Percentiles rank a stretch among this genome's conserved stretches.
phyloP scores from a whole-genome alignment of 768 basidiomycete species.

The Suillus subalutaceus region DNA sequence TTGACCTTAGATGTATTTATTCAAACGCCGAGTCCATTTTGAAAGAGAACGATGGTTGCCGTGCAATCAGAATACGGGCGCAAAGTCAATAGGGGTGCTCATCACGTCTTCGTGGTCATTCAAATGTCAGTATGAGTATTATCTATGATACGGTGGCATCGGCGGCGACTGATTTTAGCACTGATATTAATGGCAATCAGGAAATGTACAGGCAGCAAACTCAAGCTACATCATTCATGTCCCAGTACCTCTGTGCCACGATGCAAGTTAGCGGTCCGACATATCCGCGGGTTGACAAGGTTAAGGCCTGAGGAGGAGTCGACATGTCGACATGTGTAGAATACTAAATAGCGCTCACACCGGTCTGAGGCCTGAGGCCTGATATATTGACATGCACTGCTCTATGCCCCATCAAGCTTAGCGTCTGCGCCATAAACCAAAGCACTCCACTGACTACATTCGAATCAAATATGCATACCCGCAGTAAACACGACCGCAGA shows the following conservation, averaged over 20 bases:
- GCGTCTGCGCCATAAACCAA: background rate
- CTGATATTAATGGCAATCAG: background rate
- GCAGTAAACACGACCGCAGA: slow-evolving; percentile 70
- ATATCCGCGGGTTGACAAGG: too few species aligned
- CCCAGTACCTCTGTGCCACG: too few species aligned
- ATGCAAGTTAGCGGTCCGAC: too few species aligned
- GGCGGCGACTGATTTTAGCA: background rate
- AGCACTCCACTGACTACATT: too few species aligned
- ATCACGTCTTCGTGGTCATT: background rate
- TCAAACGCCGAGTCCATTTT: slow-evolving; percentile 50
- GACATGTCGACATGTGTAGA: too few species aligned
- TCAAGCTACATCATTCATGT: too few species aligned
- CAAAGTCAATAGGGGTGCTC: background rate
- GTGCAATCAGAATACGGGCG: slow-evolving; percentile 36
- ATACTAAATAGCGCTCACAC: slow-evolving; percentile 42
- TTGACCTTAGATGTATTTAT: slow-evolving; percentile 46
- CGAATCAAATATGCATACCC: slow-evolving; percentile 49
- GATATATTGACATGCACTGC: slow-evolving; percentile 40
- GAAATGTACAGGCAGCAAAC: background rate
- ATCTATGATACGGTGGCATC: background rate
- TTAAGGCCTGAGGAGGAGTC: too few species aligned
- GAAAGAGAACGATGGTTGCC: slow-evolving; percentile 44
- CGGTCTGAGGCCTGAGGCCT: slow-evolving; percentile 22
- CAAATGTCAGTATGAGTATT: background rate
- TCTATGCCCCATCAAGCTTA: slow-evolving; percentile 45